Conservation (phyloP, 176 grass and related monocot species). For the Oryza rufipogon region DNA sequence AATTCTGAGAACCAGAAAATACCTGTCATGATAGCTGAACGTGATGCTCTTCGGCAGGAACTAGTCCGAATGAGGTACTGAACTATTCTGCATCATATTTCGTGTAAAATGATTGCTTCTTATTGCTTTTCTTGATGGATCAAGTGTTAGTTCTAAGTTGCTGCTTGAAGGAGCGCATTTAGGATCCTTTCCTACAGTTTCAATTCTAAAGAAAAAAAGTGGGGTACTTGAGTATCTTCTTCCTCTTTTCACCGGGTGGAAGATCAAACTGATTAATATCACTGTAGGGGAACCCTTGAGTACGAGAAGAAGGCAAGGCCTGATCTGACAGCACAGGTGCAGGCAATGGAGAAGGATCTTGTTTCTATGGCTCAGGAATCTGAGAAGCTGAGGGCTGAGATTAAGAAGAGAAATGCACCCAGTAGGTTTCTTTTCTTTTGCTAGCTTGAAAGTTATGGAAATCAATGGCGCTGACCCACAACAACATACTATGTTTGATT, state of each 20-base stretch:
- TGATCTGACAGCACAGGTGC: slow-evolving; percentile 47
- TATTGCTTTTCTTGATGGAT: slow-evolving; percentile 11
- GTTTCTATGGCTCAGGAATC: slow-evolving; percentile 64
- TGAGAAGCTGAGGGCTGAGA: slow-evolving; percentile 66
- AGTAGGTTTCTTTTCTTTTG: slow-evolving; percentile 35
- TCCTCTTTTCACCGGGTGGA: background rate
- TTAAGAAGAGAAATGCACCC: slow-evolving; percentile 54
- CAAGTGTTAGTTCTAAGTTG: slow-evolving; percentile 2
- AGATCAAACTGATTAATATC: slow-evolving; percentile 18
- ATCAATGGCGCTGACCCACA: slow-evolving; percentile 12
- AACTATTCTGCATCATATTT: background rate
- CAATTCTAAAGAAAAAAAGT: background rate
- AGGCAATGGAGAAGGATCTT: slow-evolving; percentile 73
- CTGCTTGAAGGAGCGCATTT: slow-evolving; percentile 8
- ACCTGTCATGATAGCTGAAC: slow-evolving; percentile 51
- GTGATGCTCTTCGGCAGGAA: slow-evolving; percentile 57
- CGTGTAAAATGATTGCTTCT: background rate
- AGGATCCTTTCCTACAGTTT: background rate
- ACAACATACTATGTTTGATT: slow-evolving; percentile 16
- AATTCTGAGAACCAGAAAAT: slow-evolving; percentile 55
- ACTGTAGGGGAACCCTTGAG: slow-evolving; percentile 43
- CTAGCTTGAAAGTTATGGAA: slow-evolving; percentile 7
- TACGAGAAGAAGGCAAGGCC: slow-evolving; percentile 60
- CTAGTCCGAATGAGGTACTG: slow-evolving; percentile 51
- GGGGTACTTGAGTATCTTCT: slow-evolving; percentile 12